Evolutionary conservation across 1,139 yeast species (phyloP).

Genomic region (Saccharomyces hybrid): DNA sequence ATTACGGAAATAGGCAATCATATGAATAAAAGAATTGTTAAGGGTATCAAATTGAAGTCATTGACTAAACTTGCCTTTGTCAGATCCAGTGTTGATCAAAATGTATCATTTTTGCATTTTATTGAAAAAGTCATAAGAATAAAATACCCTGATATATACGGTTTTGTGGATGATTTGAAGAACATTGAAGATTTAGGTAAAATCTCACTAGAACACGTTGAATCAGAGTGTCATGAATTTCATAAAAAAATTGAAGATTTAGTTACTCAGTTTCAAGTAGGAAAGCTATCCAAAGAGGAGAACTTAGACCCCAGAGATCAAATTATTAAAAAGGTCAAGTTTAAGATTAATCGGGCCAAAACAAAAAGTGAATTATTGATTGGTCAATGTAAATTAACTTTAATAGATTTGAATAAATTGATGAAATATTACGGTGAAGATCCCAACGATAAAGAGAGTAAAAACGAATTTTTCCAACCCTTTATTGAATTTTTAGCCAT

Average conservation of each 20-base stretch:
- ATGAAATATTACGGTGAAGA: slow-evolving; percentile 85
- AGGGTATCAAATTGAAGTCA: slow-evolving; percentile 78
- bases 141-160: slow-evolving; percentile 68
- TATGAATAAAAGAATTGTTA: slow-evolving; percentile 88
- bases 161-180: slow-evolving; percentile 67
- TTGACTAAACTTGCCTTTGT: slow-evolving; percentile 76
- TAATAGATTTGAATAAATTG: slow-evolving; percentile 47
- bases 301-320: slow-evolving; percentile 73
- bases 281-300: slow-evolving; percentile 62
- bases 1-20: slow-evolving; percentile 84
- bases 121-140: slow-evolving; percentile 73
- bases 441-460: slow-evolving; percentile 49
- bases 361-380: slow-evolving; percentile 50
- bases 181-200: slow-evolving; percentile 58
- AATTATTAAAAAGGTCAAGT: slow-evolving; percentile 47
- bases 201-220: slow-evolving; percentile 67
- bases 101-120: slow-evolving; percentile 77
- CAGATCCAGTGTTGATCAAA: slow-evolving; percentile 68
- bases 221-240: slow-evolving; percentile 61
- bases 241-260: slow-evolving; percentile 47
- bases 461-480: slow-evolving; percentile 61
- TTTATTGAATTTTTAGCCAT: slow-evolving; percentile 67
- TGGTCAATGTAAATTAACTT: slow-evolving; percentile 47
- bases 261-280: slow-evolving; percentile 51
- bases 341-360: slow-evolving; percentile 50